These are phyloP conservation scores for Alternaria brassicae DNA, from an alignment of 2,329 filamentous ascomycete species.

Conservation along the genomic window DNA sequence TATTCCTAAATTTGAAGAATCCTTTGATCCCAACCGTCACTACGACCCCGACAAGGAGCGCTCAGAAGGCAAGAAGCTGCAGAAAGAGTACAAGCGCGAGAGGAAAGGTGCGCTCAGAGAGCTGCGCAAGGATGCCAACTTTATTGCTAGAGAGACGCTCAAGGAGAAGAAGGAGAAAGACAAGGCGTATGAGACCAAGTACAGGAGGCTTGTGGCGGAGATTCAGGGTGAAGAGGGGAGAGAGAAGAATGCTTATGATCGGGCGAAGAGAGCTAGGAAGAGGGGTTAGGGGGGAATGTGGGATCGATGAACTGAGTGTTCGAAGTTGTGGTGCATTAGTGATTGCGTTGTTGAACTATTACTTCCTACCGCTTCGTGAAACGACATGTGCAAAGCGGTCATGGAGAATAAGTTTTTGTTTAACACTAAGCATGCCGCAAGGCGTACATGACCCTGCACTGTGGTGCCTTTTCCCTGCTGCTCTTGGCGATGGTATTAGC, in stretches of 20 bases:
- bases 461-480: too few species aligned
- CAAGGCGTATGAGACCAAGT: slow-evolving; percentile 94
- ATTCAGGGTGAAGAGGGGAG: slow-evolving; percentile 93
- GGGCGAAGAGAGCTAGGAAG: slow-evolving; percentile 79
- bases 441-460: too few species aligned
- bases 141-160: slow-evolving; percentile 89
- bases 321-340: neutral
- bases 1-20: slow-evolving; percentile 95
- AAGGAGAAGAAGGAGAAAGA: slow-evolving; percentile 93
- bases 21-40: slow-evolving; percentile 92
- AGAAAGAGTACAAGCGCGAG: slow-evolving; percentile 92
- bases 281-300: neutral
- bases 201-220: slow-evolving; percentile 87
- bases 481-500: too few species aligned
- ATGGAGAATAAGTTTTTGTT: too few species aligned
- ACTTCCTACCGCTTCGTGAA: neutral
- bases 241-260: slow-evolving; percentile 87
- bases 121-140: slow-evolving; percentile 91
- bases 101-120: slow-evolving; percentile 94
- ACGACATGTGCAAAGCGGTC: too few species aligned
- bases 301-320: neutral
- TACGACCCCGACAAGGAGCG: slow-evolving; percentile 96
- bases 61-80: slow-evolving; percentile 81
- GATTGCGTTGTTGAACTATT: neutral
- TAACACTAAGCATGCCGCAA: too few species aligned